These are phyloP conservation scores for Lactifluus volemus DNA, from an alignment of 768 basidiomycete genomes.

Conservation along the genomic window DNA sequence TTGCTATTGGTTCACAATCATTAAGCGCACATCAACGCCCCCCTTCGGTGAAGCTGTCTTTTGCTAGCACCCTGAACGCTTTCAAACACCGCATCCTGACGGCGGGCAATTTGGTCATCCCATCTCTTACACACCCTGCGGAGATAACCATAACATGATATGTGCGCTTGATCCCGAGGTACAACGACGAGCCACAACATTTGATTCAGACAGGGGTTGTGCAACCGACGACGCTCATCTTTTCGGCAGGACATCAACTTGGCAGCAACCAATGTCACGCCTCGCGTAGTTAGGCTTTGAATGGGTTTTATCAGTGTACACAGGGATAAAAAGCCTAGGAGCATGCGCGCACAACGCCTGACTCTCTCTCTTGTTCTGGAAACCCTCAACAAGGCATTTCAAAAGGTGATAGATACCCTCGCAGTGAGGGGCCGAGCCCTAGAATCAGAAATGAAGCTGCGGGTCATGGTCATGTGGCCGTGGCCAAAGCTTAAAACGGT, in stretches of 20 bases:
- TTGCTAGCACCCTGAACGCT: background rate
- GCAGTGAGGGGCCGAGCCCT: background rate
- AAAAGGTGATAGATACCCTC: background rate
- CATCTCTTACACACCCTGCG: background rate
- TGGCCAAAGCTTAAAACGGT: background rate
- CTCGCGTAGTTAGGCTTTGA: background rate
- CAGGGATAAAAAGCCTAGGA: background rate
- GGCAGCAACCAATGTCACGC: background rate
- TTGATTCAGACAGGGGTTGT: background rate
- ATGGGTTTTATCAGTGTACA: background rate
- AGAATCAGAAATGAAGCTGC: background rate
- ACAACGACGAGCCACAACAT: background rate
- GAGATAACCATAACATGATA: background rate
- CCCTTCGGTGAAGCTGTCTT: slow-evolving; percentile 1
- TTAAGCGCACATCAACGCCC: background rate
- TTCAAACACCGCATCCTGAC: slow-evolving; percentile 14
- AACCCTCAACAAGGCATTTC: background rate
- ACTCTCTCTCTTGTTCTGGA: background rate
- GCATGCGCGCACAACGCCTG: background rate
- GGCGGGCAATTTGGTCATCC: background rate
- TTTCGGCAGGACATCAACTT: background rate
- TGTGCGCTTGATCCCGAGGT: background rate
- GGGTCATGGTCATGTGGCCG: background rate
- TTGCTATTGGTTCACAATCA: background rate
- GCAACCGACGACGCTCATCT: background rate